Base-by-base conservation (phyloP, 2,329 filamentous ascomycete genomes). In the Aspergillus pseudotamarii region DNA sequence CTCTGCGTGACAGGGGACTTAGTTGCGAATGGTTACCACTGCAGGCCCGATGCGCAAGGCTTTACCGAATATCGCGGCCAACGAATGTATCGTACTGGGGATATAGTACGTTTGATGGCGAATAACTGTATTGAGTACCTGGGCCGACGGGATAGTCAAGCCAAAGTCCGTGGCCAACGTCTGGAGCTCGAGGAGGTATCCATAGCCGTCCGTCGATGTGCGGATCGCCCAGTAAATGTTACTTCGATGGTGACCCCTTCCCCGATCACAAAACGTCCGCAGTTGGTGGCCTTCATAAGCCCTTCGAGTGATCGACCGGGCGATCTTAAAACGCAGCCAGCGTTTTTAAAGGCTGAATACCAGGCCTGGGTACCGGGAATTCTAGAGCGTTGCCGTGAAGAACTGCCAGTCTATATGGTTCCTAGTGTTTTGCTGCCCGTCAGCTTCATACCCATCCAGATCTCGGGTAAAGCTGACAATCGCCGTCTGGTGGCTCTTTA, bases 181-280 rank as follows among this genome's bases (percentile, higher is more conserved):
- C 55, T 64, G 23, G 62, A 62, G 30, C 59, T 64, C 16, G 62
- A 59, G 21, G 62, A 64, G 16, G 62, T 64, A 4, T 64, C 62
- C n/a, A 41, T 50, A 14, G 64, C 56, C 0, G 46, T 66, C 12
- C 64, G 61, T 34, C 58, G 58, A 14, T 64, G 63, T 51, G 58
- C 61, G 0, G 48, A 55, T 3, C 54, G 57, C 41, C 54, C 63
- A n/a, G 38, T 65, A 41, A 65, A 65, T 41, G 61, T 66, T 11
- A 64, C 64, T 32, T 66, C 64, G 11, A 66, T 66, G 38, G 59
- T 66, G 50, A 64, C 64, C 0, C 61, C 64, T 21, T 66, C 64
- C 4, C 61, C 64, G 12, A 59, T 64, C n/a, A 66, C 64, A 8
- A 66, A 66, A 30, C 61, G 64, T 30, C 61, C 64, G 26, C 61